Percentiles rank a stretch among this genome's conserved stretches.
Conservation (phyloP, 2,329 filamentous ascomycete species). For the Cryoendolithus antarcticus region DNA sequence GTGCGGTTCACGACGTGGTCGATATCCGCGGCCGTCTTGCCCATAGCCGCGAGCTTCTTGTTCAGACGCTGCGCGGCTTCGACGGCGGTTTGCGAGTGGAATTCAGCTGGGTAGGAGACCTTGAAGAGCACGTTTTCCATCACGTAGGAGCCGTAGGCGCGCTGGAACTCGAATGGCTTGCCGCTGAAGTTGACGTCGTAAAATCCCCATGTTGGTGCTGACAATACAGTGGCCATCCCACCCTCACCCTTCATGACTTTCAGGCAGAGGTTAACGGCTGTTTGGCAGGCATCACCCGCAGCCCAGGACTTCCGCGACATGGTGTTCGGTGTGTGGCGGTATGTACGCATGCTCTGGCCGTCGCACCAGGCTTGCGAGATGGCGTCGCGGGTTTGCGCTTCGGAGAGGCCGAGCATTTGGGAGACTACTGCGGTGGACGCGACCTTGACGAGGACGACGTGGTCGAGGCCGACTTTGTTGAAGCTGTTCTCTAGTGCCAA, state of each 20-base stretch:
- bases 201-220: slow-evolving; percentile 90
- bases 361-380: slow-evolving; percentile 96
- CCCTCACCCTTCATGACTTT: slow-evolving; percentile 95
- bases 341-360: slow-evolving; percentile 88
- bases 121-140: slow-evolving; percentile 99
- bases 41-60: slow-evolving; percentile 66
- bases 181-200: slow-evolving; percentile 96
- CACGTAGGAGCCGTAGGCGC: slow-evolving; percentile 92
- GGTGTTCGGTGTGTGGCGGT: slow-evolving; percentile 95
- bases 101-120: slow-evolving; percentile 96
- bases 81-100: slow-evolving; percentile 96
- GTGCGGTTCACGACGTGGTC: slow-evolving; percentile 86
- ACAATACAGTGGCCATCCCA: slow-evolving; percentile 83
- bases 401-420: slow-evolving; percentile 81
- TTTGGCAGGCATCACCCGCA: slow-evolving; percentile 91
- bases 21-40: slow-evolving; percentile 88
- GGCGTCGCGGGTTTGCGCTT: slow-evolving; percentile 86
- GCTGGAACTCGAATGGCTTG: slow-evolving; percentile 91
- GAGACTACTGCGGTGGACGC: slow-evolving; percentile 88
- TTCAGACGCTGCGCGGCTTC: slow-evolving; percentile 86
- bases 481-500: slow-evolving; percentile 93
- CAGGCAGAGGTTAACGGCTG: slow-evolving; percentile 93
- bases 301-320: slow-evolving; percentile 99
- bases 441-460: slow-evolving; percentile 96
- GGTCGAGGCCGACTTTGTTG: slow-evolving; percentile 97